A percentile compares a stretch with the other conserved stretches of the same genome.
These are phyloP conservation scores for Adansonia gregorii DNA, from an alignment of 441 rosid species.

Conservation along the genomic window DNA sequence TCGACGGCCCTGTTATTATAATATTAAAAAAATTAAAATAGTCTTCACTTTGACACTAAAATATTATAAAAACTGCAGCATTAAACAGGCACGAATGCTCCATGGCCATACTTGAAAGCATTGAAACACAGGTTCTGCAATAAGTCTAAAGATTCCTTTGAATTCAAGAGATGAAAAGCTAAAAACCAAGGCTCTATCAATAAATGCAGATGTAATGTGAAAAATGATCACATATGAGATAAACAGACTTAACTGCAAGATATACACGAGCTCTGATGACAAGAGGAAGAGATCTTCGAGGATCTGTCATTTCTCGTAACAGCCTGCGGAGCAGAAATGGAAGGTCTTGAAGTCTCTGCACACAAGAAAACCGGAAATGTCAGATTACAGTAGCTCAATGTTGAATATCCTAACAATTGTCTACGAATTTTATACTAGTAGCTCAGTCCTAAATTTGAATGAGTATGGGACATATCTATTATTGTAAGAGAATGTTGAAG, in stretches of 20 bases:
- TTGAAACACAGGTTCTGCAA: no score
- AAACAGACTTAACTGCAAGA: slow-evolving; percentile 68
- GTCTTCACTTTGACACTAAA: background rate
- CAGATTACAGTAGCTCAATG: slow-evolving; percentile 5
- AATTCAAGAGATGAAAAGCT: background rate
- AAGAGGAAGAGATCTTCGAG: slow-evolving; percentile 84
- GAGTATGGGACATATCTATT: background rate
- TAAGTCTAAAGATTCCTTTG: slow-evolving; percentile 5
- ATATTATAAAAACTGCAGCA: no score
- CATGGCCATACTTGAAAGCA: slow-evolving; percentile 5
- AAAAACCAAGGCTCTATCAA: slow-evolving; percentile 1
- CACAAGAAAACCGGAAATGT: slow-evolving; percentile 11
- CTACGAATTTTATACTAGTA: background rate
- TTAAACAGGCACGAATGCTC: background rate
- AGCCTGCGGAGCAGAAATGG: slow-evolving; percentile 80
- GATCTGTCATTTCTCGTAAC: slow-evolving; percentile 76
- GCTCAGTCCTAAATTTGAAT: background rate
- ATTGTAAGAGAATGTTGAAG: background rate
- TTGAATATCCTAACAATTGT: background rate
- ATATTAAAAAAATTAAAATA: no score
- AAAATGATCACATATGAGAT: background rate
- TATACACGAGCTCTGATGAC: slow-evolving; percentile 79
- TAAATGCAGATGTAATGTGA: background rate
- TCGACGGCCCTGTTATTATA: no score
- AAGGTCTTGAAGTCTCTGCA: slow-evolving; percentile 88